These are phyloP conservation scores for Ophiostoma tasmaniense DNA, from an alignment of 2,329 filamentous ascomycete genomes.

Conservation along the genomic window DNA sequence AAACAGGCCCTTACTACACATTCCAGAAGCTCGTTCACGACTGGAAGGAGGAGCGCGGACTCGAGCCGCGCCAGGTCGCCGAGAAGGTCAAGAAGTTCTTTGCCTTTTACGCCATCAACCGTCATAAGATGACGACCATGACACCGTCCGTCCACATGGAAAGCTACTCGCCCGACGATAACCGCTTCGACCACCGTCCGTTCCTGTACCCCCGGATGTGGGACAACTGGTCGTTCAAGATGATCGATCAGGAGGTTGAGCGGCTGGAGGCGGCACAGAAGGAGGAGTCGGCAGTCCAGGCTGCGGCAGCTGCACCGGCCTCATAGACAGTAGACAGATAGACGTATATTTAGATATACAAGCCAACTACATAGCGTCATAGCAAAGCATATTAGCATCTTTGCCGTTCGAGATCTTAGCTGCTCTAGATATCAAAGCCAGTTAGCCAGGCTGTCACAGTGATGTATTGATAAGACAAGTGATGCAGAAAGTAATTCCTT, in stretches of 20 bases:
- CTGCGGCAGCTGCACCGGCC: neutral
- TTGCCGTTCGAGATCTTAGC: neutral
- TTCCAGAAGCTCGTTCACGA: conserved; percentile 39
- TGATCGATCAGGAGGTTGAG: conserved; percentile 27
- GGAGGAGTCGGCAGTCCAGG: neutral
- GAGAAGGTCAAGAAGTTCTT: conserved; percentile 40
- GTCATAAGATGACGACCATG: conserved; percentile 57
- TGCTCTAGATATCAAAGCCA: neutral
- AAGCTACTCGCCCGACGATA: conserved; percentile 34
- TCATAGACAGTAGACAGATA: neutral
- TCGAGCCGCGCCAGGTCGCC: conserved; percentile 35
- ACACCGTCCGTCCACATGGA: conserved; percentile 47
- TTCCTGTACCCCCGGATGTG: conserved; percentile 33
- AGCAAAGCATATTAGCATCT: neutral
- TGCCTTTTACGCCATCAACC: conserved; percentile 50
- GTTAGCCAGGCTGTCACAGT: neutral
- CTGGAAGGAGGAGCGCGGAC: conserved; percentile 33
- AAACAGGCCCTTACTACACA: conserved; percentile 33
- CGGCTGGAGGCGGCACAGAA: conserved; percentile 24
- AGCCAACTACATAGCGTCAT: neutral
- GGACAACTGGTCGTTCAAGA: conserved; percentile 27
- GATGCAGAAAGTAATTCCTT: neutral
- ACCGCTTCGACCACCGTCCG: conserved; percentile 34
- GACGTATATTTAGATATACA: neutral
- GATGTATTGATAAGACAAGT: neutral